These are phyloP conservation scores for Hordeum vulgare DNA, from an alignment of 176 grass and related monocot species.

Conservation along the genomic window DNA sequence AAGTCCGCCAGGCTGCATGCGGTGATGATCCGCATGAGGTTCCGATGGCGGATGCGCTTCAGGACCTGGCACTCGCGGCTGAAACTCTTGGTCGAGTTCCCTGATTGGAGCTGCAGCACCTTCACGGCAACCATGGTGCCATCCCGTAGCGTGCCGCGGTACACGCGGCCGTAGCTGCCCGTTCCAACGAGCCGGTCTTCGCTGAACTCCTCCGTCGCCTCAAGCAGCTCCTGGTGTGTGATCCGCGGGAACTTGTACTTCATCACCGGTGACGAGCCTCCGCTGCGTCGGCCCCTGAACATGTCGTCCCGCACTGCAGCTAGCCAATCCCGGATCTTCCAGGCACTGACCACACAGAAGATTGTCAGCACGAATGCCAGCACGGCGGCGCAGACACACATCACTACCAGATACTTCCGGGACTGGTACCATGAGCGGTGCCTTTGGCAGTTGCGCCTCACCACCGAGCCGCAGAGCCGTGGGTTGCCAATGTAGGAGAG, in stretches of 20 bases:
- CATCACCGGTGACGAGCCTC: constrained; percentile 48
- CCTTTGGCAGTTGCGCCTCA: constrained; percentile 13
- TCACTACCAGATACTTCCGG: constrained; percentile 37
- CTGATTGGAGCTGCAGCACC: constrained; percentile 76
- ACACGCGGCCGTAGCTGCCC: constrained; percentile 80
- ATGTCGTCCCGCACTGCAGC: constrained; percentile 16
- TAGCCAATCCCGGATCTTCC: constrained; percentile 36
- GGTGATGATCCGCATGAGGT: constrained; percentile 91
- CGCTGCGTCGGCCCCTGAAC: constrained; percentile 16
- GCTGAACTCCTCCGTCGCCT: constrained; percentile 69
- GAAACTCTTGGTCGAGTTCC: constrained; percentile 92
- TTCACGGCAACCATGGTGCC: constrained; percentile 76
- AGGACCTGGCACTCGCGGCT: constrained; percentile 84
- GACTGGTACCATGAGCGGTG: constrained; percentile 32
- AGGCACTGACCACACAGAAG: constrained; percentile 30
- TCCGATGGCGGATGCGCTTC: constrained; percentile 88
- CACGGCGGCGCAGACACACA: constrained; percentile 25
- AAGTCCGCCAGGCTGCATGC: constrained; percentile 88
- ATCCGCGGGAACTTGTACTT: constrained; percentile 80
- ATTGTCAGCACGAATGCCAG: constrained; percentile 49
- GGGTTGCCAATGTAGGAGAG: constrained; percentile 65
- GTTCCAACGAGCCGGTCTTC: constrained; percentile 52
- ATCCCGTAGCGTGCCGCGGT: constrained; percentile 60
- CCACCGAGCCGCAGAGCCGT: constrained; percentile 39
- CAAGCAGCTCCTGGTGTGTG: constrained; percentile 65